Percentiles rank a stretch among this genome's conserved stretches.
Conservation (phyloP, 192 early-diverging fungal species). For the Funneliformis geosporum region DNA sequence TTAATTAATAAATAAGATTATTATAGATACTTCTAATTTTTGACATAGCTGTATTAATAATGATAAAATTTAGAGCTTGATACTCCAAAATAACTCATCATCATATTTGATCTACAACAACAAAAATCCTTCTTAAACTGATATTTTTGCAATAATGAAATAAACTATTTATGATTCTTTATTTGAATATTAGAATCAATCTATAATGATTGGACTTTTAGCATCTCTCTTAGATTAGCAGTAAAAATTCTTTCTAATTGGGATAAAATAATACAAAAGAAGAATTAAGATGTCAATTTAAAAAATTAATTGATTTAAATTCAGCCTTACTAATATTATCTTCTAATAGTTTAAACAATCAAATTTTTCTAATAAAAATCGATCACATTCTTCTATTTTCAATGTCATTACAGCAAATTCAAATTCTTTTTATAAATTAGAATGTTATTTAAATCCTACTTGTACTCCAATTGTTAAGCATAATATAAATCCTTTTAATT, state of each 20-base stretch:
- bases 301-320: not conserved
- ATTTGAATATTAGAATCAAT: not conserved
- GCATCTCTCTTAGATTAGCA: constrained; percentile 2
- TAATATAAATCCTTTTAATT: constrained; percentile 3
- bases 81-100: too few relatives aligned
- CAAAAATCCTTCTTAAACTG: too few relatives aligned
- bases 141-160: not conserved
- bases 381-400: too few relatives aligned
- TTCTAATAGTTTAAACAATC: too few relatives aligned
- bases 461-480: not conserved
- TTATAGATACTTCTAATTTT: not conserved
- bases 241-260: not conserved
- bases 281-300: not conserved
- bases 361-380: too few relatives aligned
- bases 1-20: too few relatives aligned
- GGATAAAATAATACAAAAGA: not conserved
- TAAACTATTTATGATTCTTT: not conserved
- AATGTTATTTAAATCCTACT: not conserved
- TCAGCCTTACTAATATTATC: too few relatives aligned
- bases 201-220: constrained; percentile 1
- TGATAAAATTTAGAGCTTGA: too few relatives aligned
- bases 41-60: too few relatives aligned
- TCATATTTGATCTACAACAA: too few relatives aligned
- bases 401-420: too few relatives aligned
- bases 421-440: not conserved